Evolutionary conservation across 208 protist genomes (phyloP).

Genomic region (Leishmania turanica): DNA sequence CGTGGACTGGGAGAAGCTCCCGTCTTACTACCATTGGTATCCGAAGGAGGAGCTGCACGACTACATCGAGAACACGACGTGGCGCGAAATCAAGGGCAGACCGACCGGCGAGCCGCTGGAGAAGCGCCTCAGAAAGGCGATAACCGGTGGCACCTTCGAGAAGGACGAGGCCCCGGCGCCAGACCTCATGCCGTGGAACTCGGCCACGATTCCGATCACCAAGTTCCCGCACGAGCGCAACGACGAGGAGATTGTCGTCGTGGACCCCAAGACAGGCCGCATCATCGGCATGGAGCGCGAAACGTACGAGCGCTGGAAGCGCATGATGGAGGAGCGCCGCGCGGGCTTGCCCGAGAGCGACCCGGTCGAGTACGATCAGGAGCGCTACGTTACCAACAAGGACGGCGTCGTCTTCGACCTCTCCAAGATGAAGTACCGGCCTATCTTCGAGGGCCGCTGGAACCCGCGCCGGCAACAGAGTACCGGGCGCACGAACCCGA

Average conservation of each 20-base stretch:
- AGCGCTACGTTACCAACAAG: slow-evolving; percentile 89
- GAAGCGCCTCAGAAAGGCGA: slow-evolving; percentile 46
- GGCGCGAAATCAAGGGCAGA: slow-evolving; percentile 74
- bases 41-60: slow-evolving; percentile 86
- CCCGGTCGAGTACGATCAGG: slow-evolving; percentile 90
- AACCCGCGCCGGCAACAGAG: slow-evolving; percentile 81
- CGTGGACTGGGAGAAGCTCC: slow-evolving; percentile 86
- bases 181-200: slow-evolving; percentile 83
- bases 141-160: slow-evolving; percentile 13
- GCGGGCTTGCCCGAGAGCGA: slow-evolving; percentile 71
- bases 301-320: slow-evolving; percentile 83
- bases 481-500: slow-evolving; percentile 85
- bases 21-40: slow-evolving; percentile 92
- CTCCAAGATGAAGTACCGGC: slow-evolving; percentile 88
- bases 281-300: slow-evolving; percentile 88
- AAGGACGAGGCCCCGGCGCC: slow-evolving; percentile 59
- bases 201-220: slow-evolving; percentile 82
- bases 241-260: slow-evolving; percentile 86
- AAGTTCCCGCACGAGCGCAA: slow-evolving; percentile 87
- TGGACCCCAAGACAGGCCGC: slow-evolving; percentile 87
- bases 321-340: slow-evolving; percentile 84
- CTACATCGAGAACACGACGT: slow-evolving; percentile 90
- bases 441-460: slow-evolving; percentile 86
- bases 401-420: slow-evolving; percentile 87
- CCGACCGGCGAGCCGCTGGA: slow-evolving; percentile 62